A percentile compares a stretch with the other conserved stretches of the same genome.
Evolutionary conservation across 1,139 yeast genomes (phyloP).

Genomic region (Pichia sp.): DNA sequence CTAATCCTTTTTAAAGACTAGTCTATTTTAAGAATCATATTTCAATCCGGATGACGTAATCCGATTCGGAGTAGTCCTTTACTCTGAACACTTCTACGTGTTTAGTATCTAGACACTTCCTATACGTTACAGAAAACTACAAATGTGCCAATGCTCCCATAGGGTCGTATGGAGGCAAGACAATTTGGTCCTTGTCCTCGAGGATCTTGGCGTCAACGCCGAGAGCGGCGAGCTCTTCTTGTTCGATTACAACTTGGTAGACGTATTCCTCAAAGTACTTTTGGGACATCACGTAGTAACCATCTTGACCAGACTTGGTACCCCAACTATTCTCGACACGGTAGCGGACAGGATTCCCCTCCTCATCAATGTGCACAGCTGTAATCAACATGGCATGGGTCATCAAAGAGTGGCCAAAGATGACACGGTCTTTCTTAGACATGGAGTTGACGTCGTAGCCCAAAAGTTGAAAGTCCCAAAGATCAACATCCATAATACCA

Average conservation of each 20-base stretch:
- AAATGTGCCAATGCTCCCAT: constrained; percentile 71
- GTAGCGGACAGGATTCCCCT: constrained; percentile 67
- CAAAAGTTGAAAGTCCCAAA: constrained; percentile 63
- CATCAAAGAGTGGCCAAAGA: constrained; percentile 61
- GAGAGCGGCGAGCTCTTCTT: constrained; percentile 38
- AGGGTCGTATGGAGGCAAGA: constrained; percentile 78
- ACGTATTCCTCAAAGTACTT: constrained; percentile 80
- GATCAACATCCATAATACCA: constrained; percentile 67
- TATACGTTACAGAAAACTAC: neutral
- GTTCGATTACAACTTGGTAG: constrained; percentile 69
- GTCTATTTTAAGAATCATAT: too few species aligned
- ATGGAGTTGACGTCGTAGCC: constrained; percentile 53
- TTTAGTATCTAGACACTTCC: neutral
- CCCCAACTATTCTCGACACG: constrained; percentile 90
- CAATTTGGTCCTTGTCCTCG: constrained; percentile 47
- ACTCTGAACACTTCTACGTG: neutral
- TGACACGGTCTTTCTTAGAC: constrained; percentile 55
- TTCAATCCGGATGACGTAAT: too few species aligned
- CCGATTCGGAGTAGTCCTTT: too few species aligned
- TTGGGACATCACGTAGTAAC: constrained; percentile 77
- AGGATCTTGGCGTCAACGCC: constrained; percentile 35
- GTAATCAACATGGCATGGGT: constrained; percentile 85
- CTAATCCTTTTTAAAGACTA: too few species aligned
- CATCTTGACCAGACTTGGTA: constrained; percentile 65
- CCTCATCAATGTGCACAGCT: constrained; percentile 54